Percentiles rank a stretch among this genome's conserved stretches.
Evolutionary conservation across 768 basidiomycete genomes (phyloP).

Genomic region (Tulasnella sp.): DNA sequence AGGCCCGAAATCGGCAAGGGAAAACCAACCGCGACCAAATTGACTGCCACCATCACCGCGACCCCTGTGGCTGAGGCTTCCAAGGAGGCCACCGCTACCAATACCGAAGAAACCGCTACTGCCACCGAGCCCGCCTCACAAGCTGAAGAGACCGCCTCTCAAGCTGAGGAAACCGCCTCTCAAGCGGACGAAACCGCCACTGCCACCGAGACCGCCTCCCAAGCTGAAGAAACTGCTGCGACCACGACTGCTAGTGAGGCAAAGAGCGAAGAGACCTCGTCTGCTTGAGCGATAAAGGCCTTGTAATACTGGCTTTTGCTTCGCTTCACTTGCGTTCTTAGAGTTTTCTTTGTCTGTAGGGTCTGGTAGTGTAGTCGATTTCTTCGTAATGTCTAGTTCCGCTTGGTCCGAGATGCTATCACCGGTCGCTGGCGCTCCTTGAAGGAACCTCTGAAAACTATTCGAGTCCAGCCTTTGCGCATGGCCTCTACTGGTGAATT

Average conservation of each 20-base stretch:
- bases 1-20: background rate
- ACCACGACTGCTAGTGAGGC: background rate
- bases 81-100: background rate
- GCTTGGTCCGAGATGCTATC: no score
- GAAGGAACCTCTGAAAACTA: no score
- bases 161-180: background rate
- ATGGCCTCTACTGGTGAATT: no score
- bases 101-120: background rate
- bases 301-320: background rate
- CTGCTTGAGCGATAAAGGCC: background rate
- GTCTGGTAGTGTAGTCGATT: background rate
- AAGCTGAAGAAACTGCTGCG: background rate
- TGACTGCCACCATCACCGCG: background rate
- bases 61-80: background rate
- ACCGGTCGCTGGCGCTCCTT: no score
- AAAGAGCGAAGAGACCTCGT: background rate
- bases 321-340: background rate
- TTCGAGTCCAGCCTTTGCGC: no score
- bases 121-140: no score
- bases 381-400: background rate
- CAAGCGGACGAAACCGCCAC: background rate
- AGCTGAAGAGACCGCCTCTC: background rate
- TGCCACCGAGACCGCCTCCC: background rate
- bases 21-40: background rate
- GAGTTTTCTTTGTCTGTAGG: background rate